Conservation (phyloP, 768 basidiomycete genomes). For the Suillus tomentosus region DNA sequence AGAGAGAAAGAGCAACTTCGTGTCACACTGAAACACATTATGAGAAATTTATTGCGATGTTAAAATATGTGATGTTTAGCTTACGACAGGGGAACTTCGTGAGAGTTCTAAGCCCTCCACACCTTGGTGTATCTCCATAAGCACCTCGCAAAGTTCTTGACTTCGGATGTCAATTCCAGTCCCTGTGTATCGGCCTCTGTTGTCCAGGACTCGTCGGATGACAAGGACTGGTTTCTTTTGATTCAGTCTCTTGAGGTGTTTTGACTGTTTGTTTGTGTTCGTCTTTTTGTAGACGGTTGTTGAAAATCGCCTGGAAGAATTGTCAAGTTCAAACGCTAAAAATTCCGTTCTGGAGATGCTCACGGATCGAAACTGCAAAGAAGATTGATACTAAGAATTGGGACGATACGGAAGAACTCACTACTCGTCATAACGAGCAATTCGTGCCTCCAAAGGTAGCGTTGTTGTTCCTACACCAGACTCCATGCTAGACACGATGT, state of each 20-base stretch:
- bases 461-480: not conserved
- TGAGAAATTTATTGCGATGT: not conserved
- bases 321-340: not conserved
- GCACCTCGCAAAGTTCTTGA: not conserved
- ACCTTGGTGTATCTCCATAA: not conserved
- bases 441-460: not conserved
- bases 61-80: not conserved
- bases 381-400: not conserved
- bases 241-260: not conserved
- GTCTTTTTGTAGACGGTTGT: not conserved
- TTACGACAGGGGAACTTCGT: not conserved
- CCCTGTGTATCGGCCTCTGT: not conserved
- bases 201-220: not conserved
- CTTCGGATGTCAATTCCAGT: not conserved
- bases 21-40: not conserved
- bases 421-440: slow-evolving; percentile 1
- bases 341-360: not conserved
- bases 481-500: not conserved
- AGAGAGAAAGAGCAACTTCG: not conserved
- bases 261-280: not conserved
- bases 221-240: not conserved
- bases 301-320: not conserved
- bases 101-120: not conserved
- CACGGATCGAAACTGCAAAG: not conserved
- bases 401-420: not conserved